phyloP scores from a whole-genome alignment of 805 yeast genomes.

The Kazachstania africana region DNA sequence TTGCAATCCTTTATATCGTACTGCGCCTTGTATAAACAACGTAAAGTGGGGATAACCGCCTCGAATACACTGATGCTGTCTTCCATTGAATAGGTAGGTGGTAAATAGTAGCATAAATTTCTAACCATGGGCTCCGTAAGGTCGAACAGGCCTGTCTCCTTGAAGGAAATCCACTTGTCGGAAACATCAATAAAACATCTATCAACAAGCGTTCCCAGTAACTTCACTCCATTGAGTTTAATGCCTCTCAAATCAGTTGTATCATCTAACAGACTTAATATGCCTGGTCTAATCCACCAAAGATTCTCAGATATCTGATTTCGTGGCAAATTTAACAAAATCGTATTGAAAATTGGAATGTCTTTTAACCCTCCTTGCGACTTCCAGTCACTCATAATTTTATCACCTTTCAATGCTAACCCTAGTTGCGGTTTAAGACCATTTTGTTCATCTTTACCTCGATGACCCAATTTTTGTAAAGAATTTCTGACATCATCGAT shows the following conservation, averaged over 20 bases:
- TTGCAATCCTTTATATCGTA: constrained; percentile 5
- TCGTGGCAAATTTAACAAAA: constrained; percentile 10
- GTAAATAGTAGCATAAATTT: constrained; percentile 19
- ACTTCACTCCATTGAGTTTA: constrained; percentile 16
- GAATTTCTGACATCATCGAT: too few relatives aligned
- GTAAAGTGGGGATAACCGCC: constrained; percentile 14
- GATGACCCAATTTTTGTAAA: too few relatives aligned
- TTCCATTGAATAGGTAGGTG: constrained; percentile 15
- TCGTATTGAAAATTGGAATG: constrained; percentile 15
- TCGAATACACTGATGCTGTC: constrained; percentile 11
- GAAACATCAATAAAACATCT: constrained; percentile 6
- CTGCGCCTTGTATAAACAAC: constrained; percentile 8
- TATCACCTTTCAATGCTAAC: constrained; percentile 12
- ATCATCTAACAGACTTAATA: constrained; percentile 22
- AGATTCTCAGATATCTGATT: constrained; percentile 17
- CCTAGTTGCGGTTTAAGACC: constrained; percentile 11
- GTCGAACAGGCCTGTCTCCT: constrained; percentile 17
- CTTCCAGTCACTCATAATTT: constrained; percentile 12
- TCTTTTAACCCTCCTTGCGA: constrained; percentile 15
- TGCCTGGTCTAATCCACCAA: constrained; percentile 26
- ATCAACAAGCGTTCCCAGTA: constrained; percentile 12
- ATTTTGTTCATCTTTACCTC: too few relatives aligned
- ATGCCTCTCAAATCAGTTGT: constrained; percentile 16
- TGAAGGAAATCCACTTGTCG: constrained; percentile 14
- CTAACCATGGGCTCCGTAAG: constrained; percentile 16